Evolutionary conservation across 2,329 filamentous ascomycete genomes (phyloP).

Genomic region (Claviceps sorghi): DNA sequence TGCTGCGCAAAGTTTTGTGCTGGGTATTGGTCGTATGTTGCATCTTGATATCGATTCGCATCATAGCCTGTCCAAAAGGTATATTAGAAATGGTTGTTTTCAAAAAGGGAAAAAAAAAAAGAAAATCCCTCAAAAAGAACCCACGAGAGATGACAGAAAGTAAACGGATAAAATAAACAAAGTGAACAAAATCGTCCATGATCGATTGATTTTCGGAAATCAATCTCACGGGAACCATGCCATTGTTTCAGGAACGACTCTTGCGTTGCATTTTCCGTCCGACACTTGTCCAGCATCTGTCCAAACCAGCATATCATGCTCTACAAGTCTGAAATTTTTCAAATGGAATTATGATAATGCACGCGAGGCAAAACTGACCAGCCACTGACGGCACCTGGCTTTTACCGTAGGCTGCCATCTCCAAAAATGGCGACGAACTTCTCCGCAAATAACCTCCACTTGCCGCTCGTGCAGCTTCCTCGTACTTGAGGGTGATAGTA

Average conservation of each 20-base stretch:
- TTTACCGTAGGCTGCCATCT: constrained; percentile 54
- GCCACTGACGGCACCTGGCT: constrained; percentile 61
- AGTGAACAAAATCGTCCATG: too few species aligned
- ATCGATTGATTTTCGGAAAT: not conserved
- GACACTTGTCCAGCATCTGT: not conserved
- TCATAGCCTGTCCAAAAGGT: constrained; percentile 35
- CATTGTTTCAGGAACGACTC: not conserved
- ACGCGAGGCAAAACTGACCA: constrained; percentile 47
- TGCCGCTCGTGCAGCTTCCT: constrained; percentile 38
- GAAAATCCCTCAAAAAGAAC: not conserved
- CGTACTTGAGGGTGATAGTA: constrained; percentile 40
- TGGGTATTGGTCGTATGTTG: constrained; percentile 38
- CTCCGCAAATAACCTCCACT: constrained; percentile 38
- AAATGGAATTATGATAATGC: not conserved
- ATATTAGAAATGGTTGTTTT: constrained; percentile 8
- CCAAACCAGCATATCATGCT: not conserved
- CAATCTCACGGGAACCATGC: not conserved
- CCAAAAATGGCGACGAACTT: constrained; percentile 36
- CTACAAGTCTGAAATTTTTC: not conserved
- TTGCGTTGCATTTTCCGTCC: not conserved
- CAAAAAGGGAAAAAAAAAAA: not conserved
- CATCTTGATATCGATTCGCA: constrained; percentile 44
- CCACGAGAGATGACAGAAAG: not conserved
- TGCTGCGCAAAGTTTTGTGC: constrained; percentile 32
- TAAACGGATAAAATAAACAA: not conserved